Evolutionary conservation across 2,329 filamentous ascomycete species (phyloP).

Genomic region (Botryotinia convoluta): DNA sequence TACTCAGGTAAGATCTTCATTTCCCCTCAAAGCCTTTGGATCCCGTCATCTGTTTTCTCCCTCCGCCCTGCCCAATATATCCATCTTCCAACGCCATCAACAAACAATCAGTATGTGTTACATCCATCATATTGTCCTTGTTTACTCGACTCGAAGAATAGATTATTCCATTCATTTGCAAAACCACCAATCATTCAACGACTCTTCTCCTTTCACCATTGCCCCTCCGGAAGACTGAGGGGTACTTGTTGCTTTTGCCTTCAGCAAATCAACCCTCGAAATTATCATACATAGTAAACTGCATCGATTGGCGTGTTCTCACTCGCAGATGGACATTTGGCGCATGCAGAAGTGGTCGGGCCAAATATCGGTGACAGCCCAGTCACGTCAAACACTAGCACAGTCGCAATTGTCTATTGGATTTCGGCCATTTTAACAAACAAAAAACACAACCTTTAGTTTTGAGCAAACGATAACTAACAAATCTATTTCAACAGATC

Average conservation of each 20-base stretch:
- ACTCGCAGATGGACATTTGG: conserved; percentile 8
- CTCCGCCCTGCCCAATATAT: conserved; percentile 5
- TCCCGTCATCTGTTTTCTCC: conserved; percentile 17
- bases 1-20: conserved; percentile 19
- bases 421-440: not conserved
- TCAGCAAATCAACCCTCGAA: not conserved
- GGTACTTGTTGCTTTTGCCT: conserved; percentile 25
- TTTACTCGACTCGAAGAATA: not conserved
- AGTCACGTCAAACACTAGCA: not conserved
- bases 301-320: conserved; percentile 10
- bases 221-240: conserved; percentile 34
- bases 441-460: not conserved
- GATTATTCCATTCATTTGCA: not conserved
- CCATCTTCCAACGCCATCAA: conserved; percentile 5
- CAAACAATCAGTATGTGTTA: not conserved
- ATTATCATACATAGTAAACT: not conserved
- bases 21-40: conserved; percentile 4
- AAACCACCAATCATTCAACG: not conserved
- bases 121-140: not conserved
- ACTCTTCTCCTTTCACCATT: conserved; percentile 23
- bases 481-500: conserved; percentile 23
- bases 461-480: conserved; percentile 20
- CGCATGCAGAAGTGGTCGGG: conserved; percentile 14
- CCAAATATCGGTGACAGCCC: conserved; percentile 14
- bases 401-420: not conserved